Evolutionary conservation across 352 stramenopile genomes (phyloP).

Genomic region (Globisporangium splendens): DNA sequence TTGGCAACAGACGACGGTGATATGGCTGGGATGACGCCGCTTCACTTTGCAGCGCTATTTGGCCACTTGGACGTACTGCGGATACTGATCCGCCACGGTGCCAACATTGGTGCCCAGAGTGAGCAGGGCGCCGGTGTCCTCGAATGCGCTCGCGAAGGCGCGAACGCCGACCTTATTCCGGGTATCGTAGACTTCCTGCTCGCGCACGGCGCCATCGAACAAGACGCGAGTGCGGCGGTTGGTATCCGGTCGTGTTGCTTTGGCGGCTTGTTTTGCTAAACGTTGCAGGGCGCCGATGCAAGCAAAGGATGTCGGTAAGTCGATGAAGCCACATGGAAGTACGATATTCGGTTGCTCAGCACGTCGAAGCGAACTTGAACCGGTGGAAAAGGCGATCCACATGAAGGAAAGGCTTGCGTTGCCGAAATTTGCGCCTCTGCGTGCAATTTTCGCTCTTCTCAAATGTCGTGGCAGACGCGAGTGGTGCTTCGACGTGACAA

Average conservation of each 20-base stretch:
- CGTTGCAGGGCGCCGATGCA: no score
- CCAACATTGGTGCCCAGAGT: conserved; percentile 14
- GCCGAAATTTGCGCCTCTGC: no score
- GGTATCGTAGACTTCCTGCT: conserved; percentile 17
- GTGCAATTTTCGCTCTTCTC: no score
- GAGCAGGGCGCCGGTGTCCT: conserved; percentile 16
- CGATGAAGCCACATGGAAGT: no score
- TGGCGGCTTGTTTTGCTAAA: neutral
- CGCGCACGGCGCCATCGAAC: conserved; percentile 13
- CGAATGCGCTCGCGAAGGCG: conserved; percentile 17
- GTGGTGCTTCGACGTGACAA: no score
- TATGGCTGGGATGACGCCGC: conserved; percentile 18
- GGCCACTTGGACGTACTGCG: conserved; percentile 15
- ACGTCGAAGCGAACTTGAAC: no score
- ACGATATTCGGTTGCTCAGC: no score
- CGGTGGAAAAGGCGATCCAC: no score
- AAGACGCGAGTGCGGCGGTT: conserved; percentile 7
- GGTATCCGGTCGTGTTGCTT: conserved; percentile 16
- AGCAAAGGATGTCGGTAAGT: no score
- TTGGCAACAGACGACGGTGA: conserved; percentile 5
- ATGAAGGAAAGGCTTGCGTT: no score
- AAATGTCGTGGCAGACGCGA: no score
- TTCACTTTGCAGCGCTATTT: conserved; percentile 18
- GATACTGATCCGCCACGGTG: conserved; percentile 13
- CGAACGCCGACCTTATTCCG: conserved; percentile 15